These are phyloP conservation scores for Teunomyces cretensis DNA, from an alignment of 805 yeast genomes.

Conservation along the genomic window DNA sequence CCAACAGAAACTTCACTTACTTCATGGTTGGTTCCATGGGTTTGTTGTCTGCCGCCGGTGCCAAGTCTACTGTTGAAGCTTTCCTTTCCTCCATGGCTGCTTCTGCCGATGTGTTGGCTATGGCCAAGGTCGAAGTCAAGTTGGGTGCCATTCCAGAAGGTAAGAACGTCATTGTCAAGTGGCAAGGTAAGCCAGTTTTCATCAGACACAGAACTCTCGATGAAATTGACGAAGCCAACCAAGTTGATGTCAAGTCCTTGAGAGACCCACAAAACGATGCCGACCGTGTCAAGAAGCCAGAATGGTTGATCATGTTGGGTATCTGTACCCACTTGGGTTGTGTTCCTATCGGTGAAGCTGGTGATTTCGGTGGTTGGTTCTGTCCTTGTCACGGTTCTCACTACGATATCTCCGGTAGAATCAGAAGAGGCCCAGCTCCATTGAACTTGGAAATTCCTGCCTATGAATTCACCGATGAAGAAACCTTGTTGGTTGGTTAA, in stretches of 20 bases:
- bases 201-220: constrained; percentile 96
- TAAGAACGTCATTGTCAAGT: constrained; percentile 95
- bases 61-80: constrained; percentile 92
- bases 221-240: constrained; percentile 94
- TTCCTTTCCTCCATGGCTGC: constrained; percentile 94
- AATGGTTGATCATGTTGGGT: constrained; percentile 99
- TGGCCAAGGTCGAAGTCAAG: constrained; percentile 99
- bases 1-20: constrained; percentile 81
- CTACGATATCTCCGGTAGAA: constrained; percentile 99
- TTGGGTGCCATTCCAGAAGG: constrained; percentile 93
- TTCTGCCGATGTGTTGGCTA: constrained; percentile 96
- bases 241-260: constrained; percentile 68
- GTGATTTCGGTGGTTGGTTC: constrained; percentile 99
- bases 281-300: constrained; percentile 94
- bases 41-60: constrained; percentile 86
- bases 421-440: constrained; percentile 99
- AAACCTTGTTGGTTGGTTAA: constrained; percentile 88
- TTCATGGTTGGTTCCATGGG: constrained; percentile 98
- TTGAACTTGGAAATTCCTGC: constrained; percentile 95
- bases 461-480: constrained; percentile 75
- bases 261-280: constrained; percentile 95
- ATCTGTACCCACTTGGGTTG: constrained; percentile 99
- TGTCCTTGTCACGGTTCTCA: constrained; percentile 99
- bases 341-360: constrained; percentile 99
- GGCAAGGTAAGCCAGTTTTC: constrained; percentile 99